Evolutionary conservation across 129 eudicot species (phyloP).

Genomic region (Centaurea solstitialis): DNA sequence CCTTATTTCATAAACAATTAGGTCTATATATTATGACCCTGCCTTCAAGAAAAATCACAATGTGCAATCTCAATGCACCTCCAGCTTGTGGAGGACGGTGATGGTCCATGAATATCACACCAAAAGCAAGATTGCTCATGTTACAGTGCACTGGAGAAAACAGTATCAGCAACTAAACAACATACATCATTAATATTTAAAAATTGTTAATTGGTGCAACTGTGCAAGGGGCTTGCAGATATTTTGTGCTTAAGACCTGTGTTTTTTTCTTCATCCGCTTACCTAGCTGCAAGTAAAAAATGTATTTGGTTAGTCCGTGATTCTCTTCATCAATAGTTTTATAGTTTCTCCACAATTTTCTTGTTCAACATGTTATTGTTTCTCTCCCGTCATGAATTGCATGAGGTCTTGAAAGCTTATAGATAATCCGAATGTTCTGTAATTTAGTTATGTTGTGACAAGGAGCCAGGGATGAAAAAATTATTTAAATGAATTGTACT

Average conservation of each 20-base stretch:
- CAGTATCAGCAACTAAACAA: not conserved
- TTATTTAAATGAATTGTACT: not conserved
- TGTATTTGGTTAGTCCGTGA: not conserved
- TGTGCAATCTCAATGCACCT: not conserved
- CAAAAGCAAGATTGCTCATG: not conserved
- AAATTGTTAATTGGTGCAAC: not conserved
- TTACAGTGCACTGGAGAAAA: not conserved
- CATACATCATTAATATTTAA: not conserved
- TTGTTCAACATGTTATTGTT: not conserved
- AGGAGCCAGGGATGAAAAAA: slow-evolving; percentile 3
- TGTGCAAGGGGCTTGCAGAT: not conserved
- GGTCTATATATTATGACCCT: not conserved
- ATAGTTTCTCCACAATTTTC: not conserved
- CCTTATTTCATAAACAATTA: not conserved
- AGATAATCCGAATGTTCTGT: not conserved
- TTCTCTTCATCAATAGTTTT: not conserved
- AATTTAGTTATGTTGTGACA: not conserved
- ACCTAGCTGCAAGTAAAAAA: not conserved
- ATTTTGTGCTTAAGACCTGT: not conserved
- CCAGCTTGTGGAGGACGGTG: not conserved
- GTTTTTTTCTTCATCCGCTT: not conserved
- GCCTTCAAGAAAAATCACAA: not conserved
- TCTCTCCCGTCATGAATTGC: not conserved
- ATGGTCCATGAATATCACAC: not conserved
- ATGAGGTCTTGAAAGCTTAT: not conserved